A percentile compares a stretch with the other conserved stretches of the same genome.
Conservation (phyloP, 1,284 basidiomycete genomes). For the Tremellales sp. region DNA sequence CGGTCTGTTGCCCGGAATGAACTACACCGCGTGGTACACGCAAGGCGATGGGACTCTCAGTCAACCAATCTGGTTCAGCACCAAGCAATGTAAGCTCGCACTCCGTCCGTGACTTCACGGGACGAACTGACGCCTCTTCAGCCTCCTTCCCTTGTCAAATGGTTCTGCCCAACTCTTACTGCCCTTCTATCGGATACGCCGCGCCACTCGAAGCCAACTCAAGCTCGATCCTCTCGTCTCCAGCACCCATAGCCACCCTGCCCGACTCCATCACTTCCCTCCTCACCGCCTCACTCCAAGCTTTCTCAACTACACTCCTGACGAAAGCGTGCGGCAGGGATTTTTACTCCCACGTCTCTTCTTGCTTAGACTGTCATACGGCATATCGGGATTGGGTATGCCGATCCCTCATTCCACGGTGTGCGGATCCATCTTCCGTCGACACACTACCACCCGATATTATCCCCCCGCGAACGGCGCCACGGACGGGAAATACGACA, state of each 20-base stretch:
- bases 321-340: conserved; percentile 76
- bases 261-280: conserved; percentile 54
- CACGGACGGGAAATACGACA: conserved; percentile 27
- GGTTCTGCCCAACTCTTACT: conserved; percentile 65
- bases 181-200: conserved; percentile 67
- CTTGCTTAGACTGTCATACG: conserved; percentile 68
- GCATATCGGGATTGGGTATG: conserved; percentile 79
- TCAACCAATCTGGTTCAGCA: conserved; percentile 39
- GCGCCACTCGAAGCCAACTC: conserved; percentile 57
- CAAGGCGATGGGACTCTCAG: conserved; percentile 23
- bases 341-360: conserved; percentile 69
- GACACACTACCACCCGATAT: conserved; percentile 10
- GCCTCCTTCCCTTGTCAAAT: conserved; percentile 69
- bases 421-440: conserved; percentile 45
- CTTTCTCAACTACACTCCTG: conserved; percentile 67
- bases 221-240: conserved; percentile 24
- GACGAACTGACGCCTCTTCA: conserved; percentile 26
- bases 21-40: conserved; percentile 44
- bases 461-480: conserved; percentile 50
- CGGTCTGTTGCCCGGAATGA: conserved; percentile 25
- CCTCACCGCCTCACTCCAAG: conserved; percentile 60
- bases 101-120: neutral
- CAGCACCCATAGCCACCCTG: conserved; percentile 57
- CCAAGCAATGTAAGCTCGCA: conserved; percentile 40
- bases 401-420: conserved; percentile 65